Conservation (phyloP, 176 grass and related monocot species). For the Paspalum vaginatum region DNA sequence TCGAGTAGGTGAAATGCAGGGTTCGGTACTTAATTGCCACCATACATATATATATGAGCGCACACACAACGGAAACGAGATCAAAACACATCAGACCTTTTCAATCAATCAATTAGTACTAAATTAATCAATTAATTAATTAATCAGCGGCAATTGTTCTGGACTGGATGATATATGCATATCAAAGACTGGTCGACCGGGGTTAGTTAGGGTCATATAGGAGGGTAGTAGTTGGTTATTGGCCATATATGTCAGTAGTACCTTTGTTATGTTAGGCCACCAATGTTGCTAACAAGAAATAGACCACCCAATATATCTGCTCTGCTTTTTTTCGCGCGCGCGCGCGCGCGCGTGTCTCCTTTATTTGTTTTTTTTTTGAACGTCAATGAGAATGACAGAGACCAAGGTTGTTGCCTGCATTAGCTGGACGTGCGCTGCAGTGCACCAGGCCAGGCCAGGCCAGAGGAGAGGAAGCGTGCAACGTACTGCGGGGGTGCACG, state of each 20-base stretch:
- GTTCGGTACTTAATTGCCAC: not conserved
- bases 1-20: constrained; percentile 27
- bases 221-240: constrained; percentile 40
- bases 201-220: constrained; percentile 25
- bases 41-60: not conserved
- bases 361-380: not conserved
- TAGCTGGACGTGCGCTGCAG: too few species aligned
- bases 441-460: too few species aligned
- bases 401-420: not conserved
- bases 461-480: too few species aligned
- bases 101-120: not conserved
- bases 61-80: not conserved
- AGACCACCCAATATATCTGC: not conserved
- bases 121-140: not conserved
- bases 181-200: constrained; percentile 23
- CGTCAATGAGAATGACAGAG: not conserved
- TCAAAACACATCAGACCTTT: not conserved
- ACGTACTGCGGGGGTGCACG: too few species aligned
- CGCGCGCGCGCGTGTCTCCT: not conserved
- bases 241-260: not conserved
- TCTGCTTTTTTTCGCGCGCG: not conserved
- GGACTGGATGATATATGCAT: not conserved
- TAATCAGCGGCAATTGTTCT: not conserved
- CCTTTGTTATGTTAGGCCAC: constrained; percentile 34
- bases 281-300: not conserved